Base-by-base conservation (phyloP, 305 asterid species). In the Fraxinus velutina region DNA sequence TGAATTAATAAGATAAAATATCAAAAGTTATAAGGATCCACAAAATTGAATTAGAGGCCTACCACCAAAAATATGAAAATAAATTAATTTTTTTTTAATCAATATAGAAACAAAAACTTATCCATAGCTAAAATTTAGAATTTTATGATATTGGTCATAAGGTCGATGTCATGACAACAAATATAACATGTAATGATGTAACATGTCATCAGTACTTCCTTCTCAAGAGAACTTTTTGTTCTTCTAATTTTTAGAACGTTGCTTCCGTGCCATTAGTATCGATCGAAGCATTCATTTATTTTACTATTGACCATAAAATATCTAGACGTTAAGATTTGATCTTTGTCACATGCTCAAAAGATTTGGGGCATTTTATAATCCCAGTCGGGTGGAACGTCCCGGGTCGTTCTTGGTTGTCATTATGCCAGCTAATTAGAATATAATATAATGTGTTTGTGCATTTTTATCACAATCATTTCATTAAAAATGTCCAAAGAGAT, bases 361-460 rank as follows among this genome's bases (percentile, higher is more conserved):
- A 84, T 84, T 80, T 72, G 42, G n/a, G 71, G 79, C 86, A 80
- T 70, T 75, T 80, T 76, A 79, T 79, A 8, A 50, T 76, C 75
- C 44, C 79, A 84, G 80, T 80, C 60, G 12, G 71, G 66, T 47
- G 75, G 36, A 12, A 66, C 13, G 13, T 9, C 57, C 9, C 24
- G 62, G 78, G 15, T 57, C 36, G 44, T 82, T 55, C 30, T 47
- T 29, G 47, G 32, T 32, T 36, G 73, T 57, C 36, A 78, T 72
- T 78, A 47, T 68, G 73, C 29, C 27, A 30, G 5, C 72, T 62
- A 27, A 78, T 78, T 47, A 3, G 2, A 12, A 10, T 27, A 1
- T 4, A 52, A n/a, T 1, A 8, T 9, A 10, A 44, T 44, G 52
- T 44, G n/a, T 42, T 0, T 12, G 52, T 0, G 15, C 15, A 44